Percentiles rank a stretch among this genome's conserved stretches.
Conservation (phyloP, 768 basidiomycete species). For the Hysterangium stoloniferum region DNA sequence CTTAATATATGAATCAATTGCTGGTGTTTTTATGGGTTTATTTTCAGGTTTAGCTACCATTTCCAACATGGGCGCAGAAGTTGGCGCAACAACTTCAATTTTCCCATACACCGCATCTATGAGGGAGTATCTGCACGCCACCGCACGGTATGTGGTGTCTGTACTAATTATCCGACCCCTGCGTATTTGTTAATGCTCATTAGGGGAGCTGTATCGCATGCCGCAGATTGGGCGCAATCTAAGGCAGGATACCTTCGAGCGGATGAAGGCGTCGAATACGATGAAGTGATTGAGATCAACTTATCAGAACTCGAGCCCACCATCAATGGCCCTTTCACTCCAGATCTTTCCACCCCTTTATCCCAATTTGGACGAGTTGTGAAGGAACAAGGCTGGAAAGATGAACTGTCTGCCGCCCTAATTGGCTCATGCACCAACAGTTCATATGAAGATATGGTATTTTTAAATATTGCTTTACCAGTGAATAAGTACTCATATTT, state of each 20-base stretch:
- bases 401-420: conserved; percentile 81
- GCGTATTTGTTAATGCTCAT: background rate
- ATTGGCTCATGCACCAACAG: conserved; percentile 99
- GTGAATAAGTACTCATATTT: conserved; percentile 2
- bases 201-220: conserved; percentile 63
- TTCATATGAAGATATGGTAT: conserved; percentile 91
- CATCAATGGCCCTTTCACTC: conserved; percentile 96
- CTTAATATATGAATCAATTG: background rate
- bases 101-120: conserved; percentile 94
- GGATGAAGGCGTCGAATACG: conserved; percentile 87
- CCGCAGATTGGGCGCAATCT: conserved; percentile 77
- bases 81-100: conserved; percentile 98
- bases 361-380: conserved; percentile 81
- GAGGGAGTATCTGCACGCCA: conserved; percentile 84
- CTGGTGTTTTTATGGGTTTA: background rate
- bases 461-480: conserved; percentile 9
- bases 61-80: conserved; percentile 99
- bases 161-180: background rate
- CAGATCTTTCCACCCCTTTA: conserved; percentile 89
- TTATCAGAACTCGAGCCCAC: conserved; percentile 84
- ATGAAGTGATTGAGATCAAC: conserved; percentile 93
- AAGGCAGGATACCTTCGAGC: conserved; percentile 65
- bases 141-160: conserved; percentile 44
- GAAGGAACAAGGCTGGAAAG: conserved; percentile 85
- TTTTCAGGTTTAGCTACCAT: conserved; percentile 79